Evolutionary conservation across 1,284 basidiomycete genomes (phyloP), one percentile per base, ranked within the genome.

Genomic region (Trichosporon sp.): DNA sequence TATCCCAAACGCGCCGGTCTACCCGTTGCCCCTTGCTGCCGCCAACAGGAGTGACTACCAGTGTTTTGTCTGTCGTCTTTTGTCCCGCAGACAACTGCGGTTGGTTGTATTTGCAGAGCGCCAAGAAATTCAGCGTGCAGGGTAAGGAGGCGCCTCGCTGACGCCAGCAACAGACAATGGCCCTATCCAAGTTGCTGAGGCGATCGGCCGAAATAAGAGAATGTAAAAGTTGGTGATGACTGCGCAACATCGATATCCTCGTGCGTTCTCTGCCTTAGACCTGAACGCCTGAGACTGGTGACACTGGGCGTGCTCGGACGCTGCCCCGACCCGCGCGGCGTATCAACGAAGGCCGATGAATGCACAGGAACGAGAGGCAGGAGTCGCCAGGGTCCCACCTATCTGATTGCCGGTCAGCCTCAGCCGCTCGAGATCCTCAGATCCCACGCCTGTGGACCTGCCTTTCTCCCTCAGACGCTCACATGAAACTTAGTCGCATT

Each of bases 161-260:
- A 54, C 51, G 51, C 51, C 51, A 54, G 19, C n/a, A 54, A 16
- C 51, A 54, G 2, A 21, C 6, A 48, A 48, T 48, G 46, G 19
- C 4, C 46, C 51, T 54, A 54, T 21, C 10, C 19, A 21, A 54
- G 51, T 21, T 21, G 51, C n/a, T 54, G 19, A 54, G 51, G 51
- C 51, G 8, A 54, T 54, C 51, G 51, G 51, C 51, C 51, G 51
- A 54, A 54, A 54, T 54, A 21, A 54, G 51, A 54, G 19, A 51
- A 26, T 19, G 19, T 16, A 48, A 19, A 12, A n/a, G 14, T 48
- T 21, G 6, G 5, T 26, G 8, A 7, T 19, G 51, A 21, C 21
- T 54, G 51, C 51, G 51, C 51, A 54, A 16, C 51, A 21, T 8
- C n/a, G 51, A 21, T 26, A 54, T 26, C 21, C 43, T 54, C 51